Evolutionary conservation across 1,284 basidiomycete species (phyloP), one percentile per base, ranked within the genome.

Genomic region (Boletus semigastroideus): DNA sequence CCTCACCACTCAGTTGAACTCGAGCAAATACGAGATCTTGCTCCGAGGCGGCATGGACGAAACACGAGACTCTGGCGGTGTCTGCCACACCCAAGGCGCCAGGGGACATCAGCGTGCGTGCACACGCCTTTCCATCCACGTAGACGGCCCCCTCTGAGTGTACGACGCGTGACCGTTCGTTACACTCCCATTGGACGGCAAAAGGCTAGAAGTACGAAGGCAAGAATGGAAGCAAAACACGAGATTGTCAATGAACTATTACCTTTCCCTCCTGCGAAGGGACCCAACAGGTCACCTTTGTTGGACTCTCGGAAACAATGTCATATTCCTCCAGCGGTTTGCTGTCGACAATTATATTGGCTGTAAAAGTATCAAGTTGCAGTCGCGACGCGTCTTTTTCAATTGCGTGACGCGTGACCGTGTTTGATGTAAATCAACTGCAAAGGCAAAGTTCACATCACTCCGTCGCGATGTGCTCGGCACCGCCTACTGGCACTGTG

Each of bases 181-280:
- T 53, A 36, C 54, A 53, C 5, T 53, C 40, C 47, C 49, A 50
- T 14, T 53, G 27, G 8, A 67, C 42, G 28, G 17, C 9, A 38
- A 61, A 64, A 25, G 39, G 34, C 61, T 56, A 34, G 30, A 33
- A n/a, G 4, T 5, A 22, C 8, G 16, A 14, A 45, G 10, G 10
- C 39, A 16, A 25, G 17, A 27, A 19, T 27, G 20, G 5, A 30
- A 38, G 5, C 5, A 28, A 20, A 7, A 25, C 13, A 37, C 39
- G 13, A 7, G 8, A 13, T 4, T 50, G 5, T 7, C 10, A 27
- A 33, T 34, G 38, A n/a, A 43, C 27, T 22, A n/a, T 12, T 30
- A 60, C 63, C 50, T 59, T 63, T 38, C 59, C 61, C 22, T 51
- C 53, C 33, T 55, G 46, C 0, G 59, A 64, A 10, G 57, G 42